Evolutionary conservation across 2,329 filamentous ascomycete genomes (phyloP).

Genomic region (Aspergillus tubingensis): DNA sequence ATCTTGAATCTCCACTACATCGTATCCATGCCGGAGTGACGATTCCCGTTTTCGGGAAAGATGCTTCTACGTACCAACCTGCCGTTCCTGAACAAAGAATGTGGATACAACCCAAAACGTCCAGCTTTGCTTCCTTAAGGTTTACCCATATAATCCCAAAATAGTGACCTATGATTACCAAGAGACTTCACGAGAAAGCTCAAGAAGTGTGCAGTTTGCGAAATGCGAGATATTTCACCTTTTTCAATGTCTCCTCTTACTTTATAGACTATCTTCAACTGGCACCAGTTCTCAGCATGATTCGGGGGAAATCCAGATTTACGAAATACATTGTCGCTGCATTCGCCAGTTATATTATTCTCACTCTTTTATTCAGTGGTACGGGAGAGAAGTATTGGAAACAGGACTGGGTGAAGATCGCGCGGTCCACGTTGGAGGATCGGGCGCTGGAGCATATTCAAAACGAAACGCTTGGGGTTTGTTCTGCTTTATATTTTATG

Average conservation of each 20-base stretch:
- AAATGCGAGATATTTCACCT: neutral
- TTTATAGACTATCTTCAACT: neutral
- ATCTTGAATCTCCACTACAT: too few relatives aligned
- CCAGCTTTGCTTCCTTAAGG: neutral
- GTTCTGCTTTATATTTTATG: neutral
- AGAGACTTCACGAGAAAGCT: neutral
- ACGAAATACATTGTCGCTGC: neutral
- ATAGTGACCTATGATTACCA: neutral
- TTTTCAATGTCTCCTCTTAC: neutral
- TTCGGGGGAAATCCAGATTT: neutral
- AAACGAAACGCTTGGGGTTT: constrained; percentile 32
- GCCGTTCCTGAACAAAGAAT: neutral
- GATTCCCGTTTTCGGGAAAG: neutral
- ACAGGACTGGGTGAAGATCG: constrained; percentile 1
- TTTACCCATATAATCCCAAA: neutral
- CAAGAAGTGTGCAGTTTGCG: neutral
- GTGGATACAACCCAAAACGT: neutral
- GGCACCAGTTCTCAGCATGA: neutral
- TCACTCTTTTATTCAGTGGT: neutral
- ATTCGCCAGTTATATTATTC: neutral
- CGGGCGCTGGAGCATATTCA: constrained; percentile 24
- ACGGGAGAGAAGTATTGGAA: neutral
- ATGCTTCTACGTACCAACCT: neutral
- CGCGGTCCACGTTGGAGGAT: constrained; percentile 17
- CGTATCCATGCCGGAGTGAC: neutral